A percentile compares a stretch with the other conserved stretches of the same genome.
phyloP scores from a whole-genome alignment of 805 yeast species.

The Saccharomycopsis sp. region DNA sequence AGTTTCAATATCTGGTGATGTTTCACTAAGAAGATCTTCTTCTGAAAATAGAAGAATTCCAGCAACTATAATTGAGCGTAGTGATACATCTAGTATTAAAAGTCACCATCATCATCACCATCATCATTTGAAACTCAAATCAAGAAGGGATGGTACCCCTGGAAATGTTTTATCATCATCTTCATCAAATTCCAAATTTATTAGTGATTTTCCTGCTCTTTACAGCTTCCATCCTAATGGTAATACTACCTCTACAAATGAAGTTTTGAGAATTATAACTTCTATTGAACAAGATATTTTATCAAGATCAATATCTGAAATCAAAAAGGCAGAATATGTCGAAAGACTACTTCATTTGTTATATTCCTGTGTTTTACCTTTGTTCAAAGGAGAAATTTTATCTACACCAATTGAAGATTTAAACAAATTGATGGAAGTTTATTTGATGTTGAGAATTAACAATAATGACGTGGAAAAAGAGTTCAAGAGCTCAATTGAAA shows the following conservation, averaged over 20 bases:
- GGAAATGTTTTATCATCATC: constrained; percentile 22
- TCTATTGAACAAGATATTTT: constrained; percentile 11
- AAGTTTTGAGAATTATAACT: constrained; percentile 19
- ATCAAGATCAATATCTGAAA: constrained; percentile 20
- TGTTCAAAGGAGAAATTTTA: constrained; percentile 27
- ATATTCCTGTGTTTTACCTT: constrained; percentile 24
- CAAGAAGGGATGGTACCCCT: constrained; percentile 8
- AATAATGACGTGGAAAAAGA: constrained; percentile 1
- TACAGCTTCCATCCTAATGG: constrained; percentile 26
- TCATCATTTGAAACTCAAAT: constrained; percentile 11
- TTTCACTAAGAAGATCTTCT: constrained; percentile 2
- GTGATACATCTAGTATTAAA: neutral
- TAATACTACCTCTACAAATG: constrained; percentile 13
- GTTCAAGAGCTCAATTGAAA: neutral
- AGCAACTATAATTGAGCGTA: constrained; percentile 1
- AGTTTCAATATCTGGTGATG: neutral
- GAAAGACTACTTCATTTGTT: constrained; percentile 25
- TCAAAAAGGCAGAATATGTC: constrained; percentile 25
- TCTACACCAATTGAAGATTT: constrained; percentile 29
- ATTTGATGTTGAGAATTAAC: constrained; percentile 22
- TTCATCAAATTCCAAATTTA: constrained; percentile 25
- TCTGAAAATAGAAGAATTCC: constrained; percentile 10
- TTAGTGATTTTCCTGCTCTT: constrained; percentile 22
- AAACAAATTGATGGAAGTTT: constrained; percentile 26
- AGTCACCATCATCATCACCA: constrained; percentile 16